Base-by-base conservation (phyloP, 2,329 filamentous ascomycete genomes). In the Aspergillus alliaceus region DNA sequence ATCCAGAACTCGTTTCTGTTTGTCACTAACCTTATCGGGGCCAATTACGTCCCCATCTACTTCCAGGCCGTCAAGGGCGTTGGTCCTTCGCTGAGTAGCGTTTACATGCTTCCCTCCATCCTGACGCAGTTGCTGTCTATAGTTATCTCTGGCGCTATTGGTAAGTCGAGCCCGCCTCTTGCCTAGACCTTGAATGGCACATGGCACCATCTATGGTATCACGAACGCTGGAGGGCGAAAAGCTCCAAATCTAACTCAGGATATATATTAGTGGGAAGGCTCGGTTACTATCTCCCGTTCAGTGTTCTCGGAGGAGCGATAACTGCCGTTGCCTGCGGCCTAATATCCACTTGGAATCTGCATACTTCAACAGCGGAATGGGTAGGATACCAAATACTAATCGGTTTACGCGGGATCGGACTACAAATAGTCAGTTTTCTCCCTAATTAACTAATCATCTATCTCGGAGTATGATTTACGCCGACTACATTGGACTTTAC, bases 11-110 rank as follows among this genome's bases (percentile, higher is more conserved):
- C 54, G 24, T 65, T 69, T 8, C 69, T 78, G 56, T 70, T 78
- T 59, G 59, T 71, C 2, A 59, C 66, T 4, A 71, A 72, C 7
- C 54, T 59, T 35, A 72, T 14, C 15, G 11, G 35, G 11, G 27
- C 78, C 1, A 81, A 78, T 65, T 81, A 79, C 62, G 66, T 81
- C 0, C 77, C 79, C 8, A 77, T 82, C 32, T 82, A 80, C 62
- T 82, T 82, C 67, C 79, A 82, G 64, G 68, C 70, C 1, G 69
- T 80, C 8, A 60, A 66, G 20, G 67, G 69, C 47, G 66, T 68
- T 8, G 59, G 62, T 1, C 59, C 69, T 0, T 51, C 69, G 25
- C 56, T 66, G 37, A 69, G 67, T 29, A 68, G 69, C 20, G 67
- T 71, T 1, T 55, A 69, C 35, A 24, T 70, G 24, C 53, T 71